Percentiles rank a stretch among this genome's conserved stretches.
phyloP scores from a whole-genome alignment of 768 basidiomycete genomes.

The Lactarius tabidus region DNA sequence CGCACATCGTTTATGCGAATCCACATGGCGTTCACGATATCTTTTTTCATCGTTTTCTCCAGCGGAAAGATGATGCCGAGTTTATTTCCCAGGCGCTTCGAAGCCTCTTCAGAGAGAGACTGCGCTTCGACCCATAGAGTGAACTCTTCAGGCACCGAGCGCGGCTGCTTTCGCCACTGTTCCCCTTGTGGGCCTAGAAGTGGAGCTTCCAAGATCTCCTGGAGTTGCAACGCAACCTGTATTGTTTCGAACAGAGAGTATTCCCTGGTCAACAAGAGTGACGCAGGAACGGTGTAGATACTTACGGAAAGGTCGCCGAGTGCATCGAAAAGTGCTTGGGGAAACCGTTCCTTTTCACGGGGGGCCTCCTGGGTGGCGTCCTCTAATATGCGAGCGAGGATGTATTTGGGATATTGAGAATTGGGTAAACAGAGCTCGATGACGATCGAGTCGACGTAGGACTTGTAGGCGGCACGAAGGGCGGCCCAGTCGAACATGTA shows the following conservation, averaged over 20 bases:
- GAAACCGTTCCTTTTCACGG: conserved; percentile 68
- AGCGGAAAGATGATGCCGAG: conserved; percentile 58
- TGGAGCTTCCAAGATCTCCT: conserved; percentile 59
- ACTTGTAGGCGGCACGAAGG: conserved; percentile 60
- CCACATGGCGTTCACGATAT: conserved; percentile 61
- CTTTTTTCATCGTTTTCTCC: conserved; percentile 46
- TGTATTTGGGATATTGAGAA: conserved; percentile 59
- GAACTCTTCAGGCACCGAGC: conserved; percentile 56
- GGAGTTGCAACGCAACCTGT: conserved; percentile 62
- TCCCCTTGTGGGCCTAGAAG: conserved; percentile 54
- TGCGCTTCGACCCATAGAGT: conserved; percentile 69
- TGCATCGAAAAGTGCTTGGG: conserved; percentile 76
- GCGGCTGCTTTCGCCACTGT: conserved; percentile 46
- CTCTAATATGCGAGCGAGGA: conserved; percentile 62
- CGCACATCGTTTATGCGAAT: conserved; percentile 55
- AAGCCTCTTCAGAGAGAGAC: conserved; percentile 54
- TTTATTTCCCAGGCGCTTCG: conserved; percentile 45
- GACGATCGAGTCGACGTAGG: conserved; percentile 80
- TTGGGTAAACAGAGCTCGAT: conserved; percentile 77
- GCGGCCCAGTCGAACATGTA: conserved; percentile 63
- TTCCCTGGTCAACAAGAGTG: not conserved
- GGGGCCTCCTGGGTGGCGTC: conserved; percentile 74
- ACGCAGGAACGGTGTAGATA: conserved; percentile 9
- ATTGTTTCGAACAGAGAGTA: not conserved
- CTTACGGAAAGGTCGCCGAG: conserved; percentile 75